Percentiles rank a stretch among this genome's conserved stretches.
These are phyloP conservation scores for Spergularia marina DNA, from an alignment of 148 eudicot genomes.

Conservation along the genomic window DNA sequence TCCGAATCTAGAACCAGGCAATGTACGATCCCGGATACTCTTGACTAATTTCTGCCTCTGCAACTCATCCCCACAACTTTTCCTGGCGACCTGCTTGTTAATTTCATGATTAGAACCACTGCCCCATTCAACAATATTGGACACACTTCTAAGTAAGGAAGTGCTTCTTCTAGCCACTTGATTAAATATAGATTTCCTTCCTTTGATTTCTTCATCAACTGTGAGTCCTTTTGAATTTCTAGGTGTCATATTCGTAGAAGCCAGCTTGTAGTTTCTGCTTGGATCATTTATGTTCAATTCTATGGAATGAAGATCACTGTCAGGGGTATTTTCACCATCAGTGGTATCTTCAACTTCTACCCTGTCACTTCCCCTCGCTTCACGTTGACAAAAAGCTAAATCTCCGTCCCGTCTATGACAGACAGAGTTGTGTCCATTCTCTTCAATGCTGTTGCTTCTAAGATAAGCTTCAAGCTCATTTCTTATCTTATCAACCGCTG, in stretches of 20 bases:
- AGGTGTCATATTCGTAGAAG: conserved; percentile 26
- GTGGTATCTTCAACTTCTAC: conserved; percentile 55
- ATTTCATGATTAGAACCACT: conserved; percentile 33
- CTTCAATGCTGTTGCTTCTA: conserved; percentile 38
- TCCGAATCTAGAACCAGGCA: conserved; percentile 49
- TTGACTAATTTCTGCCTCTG: conserved; percentile 38
- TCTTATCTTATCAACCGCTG: conserved; percentile 56
- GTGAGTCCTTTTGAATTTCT: conserved; percentile 29
- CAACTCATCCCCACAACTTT: conserved; percentile 48
- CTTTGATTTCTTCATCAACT: conserved; percentile 38
- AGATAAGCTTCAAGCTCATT: conserved; percentile 56
- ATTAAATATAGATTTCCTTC: conserved; percentile 42
- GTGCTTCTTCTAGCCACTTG: conserved; percentile 55
- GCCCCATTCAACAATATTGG: conserved; percentile 62
- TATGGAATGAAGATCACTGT: conserved; percentile 71
- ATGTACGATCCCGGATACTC: conserved; percentile 43
- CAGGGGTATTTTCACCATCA: conserved; percentile 51
- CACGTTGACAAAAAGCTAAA: conserved; percentile 30
- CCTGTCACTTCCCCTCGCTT: conserved; percentile 39
- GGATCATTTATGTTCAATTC: conserved; percentile 48
- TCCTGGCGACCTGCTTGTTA: conserved; percentile 46
- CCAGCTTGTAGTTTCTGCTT: conserved; percentile 35
- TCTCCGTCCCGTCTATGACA: conserved; percentile 36
- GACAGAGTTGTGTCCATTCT: conserved; percentile 32
- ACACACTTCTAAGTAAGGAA: conserved; percentile 50